These are phyloP conservation scores for Clavispora carvajalis DNA, from an alignment of 805 yeast genomes.

Conservation along the genomic window DNA sequence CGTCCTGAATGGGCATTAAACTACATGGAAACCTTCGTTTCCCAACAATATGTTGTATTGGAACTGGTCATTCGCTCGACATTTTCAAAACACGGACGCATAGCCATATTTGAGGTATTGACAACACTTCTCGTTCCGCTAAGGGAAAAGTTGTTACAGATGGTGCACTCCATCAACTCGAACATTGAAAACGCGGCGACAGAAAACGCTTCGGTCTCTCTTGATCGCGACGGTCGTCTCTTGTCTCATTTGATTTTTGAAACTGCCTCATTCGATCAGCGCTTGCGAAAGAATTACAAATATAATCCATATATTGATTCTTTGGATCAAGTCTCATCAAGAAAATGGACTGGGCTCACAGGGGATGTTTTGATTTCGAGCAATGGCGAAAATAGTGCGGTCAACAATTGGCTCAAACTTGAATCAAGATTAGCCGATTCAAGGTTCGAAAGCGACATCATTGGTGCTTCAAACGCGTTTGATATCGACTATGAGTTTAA, in stretches of 20 bases:
- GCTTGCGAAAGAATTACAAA: conserved; percentile 39
- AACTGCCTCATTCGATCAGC: conserved; percentile 52
- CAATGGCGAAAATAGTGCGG: conserved; percentile 27
- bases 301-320: conserved; percentile 37
- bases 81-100: conserved; percentile 23
- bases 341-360: conserved; percentile 45
- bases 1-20: conserved; percentile 70
- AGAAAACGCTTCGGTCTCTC: conserved; percentile 10
- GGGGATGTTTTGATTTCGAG: conserved; percentile 35
- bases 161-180: conserved; percentile 19
- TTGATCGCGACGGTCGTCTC: conserved; percentile 40
- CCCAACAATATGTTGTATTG: conserved; percentile 35
- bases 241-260: conserved; percentile 58
- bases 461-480: conserved; percentile 46
- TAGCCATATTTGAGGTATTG: conserved; percentile 36
- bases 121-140: conserved; percentile 44
- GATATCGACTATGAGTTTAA: conserved; percentile 51
- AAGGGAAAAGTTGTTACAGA: conserved; percentile 34
- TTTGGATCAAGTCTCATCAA: conserved; percentile 17
- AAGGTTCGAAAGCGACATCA: conserved; percentile 46
- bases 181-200: conserved; percentile 15
- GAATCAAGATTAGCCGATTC: conserved; percentile 49
- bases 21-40: conserved; percentile 42
- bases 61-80: conserved; percentile 33
- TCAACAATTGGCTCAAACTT: conserved; percentile 45